Conservation (phyloP, 495 filamentous ascomycete genomes). For the Emericellopsis terricola region DNA sequence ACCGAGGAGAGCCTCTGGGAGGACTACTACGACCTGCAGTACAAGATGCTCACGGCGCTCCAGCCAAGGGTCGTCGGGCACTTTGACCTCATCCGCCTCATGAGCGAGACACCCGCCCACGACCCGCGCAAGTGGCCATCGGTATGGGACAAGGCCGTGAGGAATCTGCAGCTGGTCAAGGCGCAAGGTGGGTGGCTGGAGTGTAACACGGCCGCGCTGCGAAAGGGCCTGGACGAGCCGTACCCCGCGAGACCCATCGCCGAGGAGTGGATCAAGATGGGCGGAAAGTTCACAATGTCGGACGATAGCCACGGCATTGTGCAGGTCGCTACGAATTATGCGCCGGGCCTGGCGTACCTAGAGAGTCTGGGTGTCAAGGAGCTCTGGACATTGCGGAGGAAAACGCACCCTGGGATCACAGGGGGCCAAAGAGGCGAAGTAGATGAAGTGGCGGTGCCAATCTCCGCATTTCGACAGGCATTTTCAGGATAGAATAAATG, state of each 20-base stretch:
- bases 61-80: slow-evolving; percentile 74
- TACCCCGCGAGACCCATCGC: slow-evolving; percentile 74
- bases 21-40: slow-evolving; percentile 76
- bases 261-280: slow-evolving; percentile 34
- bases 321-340: slow-evolving; percentile 49
- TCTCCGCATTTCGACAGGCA: neutral
- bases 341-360: slow-evolving; percentile 35
- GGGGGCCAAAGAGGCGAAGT: neutral
- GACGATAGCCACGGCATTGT: slow-evolving; percentile 81
- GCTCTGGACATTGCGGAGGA: slow-evolving; percentile 25
- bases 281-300: slow-evolving; percentile 71
- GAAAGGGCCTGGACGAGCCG: slow-evolving; percentile 80
- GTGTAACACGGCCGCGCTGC: slow-evolving; percentile 66
- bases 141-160: slow-evolving; percentile 54
- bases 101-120: slow-evolving; percentile 46
- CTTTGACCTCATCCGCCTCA: slow-evolving; percentile 78
- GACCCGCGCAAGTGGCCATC: slow-evolving; percentile 29
- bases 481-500: neutral
- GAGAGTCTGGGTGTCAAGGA: slow-evolving; percentile 25
- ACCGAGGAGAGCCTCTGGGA: slow-evolving; percentile 57
- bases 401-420: neutral
- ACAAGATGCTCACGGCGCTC: slow-evolving; percentile 55
- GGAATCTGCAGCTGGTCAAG: slow-evolving; percentile 56
- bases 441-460: neutral
- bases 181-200: slow-evolving; percentile 70